A percentile compares a stretch with the other conserved stretches of the same genome.
Conservation (phyloP, 305 asterid species). For the Ruellia speciosa region DNA sequence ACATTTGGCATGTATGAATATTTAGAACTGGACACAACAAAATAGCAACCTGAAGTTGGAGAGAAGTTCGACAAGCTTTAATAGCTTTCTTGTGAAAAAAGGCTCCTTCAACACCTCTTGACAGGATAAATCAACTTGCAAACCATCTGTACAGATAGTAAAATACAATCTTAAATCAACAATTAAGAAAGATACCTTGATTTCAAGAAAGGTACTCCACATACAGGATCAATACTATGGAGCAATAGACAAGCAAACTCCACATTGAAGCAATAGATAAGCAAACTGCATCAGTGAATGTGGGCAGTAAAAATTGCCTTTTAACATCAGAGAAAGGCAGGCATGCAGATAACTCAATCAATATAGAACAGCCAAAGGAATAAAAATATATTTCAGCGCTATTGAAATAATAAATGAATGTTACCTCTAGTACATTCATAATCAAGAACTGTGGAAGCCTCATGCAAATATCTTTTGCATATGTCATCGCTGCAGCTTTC, state of each 20-base stretch:
- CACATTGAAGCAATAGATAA: no score
- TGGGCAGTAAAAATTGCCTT: no score
- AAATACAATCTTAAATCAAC: background rate
- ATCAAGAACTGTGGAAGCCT: slow-evolving; percentile 49
- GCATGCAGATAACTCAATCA: no score
- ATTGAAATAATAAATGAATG: no score
- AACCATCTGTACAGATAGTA: slow-evolving; percentile 41
- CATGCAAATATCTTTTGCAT: slow-evolving; percentile 50
- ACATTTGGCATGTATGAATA: no score
- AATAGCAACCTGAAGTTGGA: slow-evolving; percentile 74
- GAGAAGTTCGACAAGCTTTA: slow-evolving; percentile 61
- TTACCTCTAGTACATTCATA: slow-evolving; percentile 62
- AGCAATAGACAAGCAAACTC: no score
- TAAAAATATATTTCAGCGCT: no score
- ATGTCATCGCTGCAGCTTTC: slow-evolving; percentile 41
- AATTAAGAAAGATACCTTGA: slow-evolving; percentile 8
- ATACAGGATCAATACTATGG: slow-evolving; percentile 18
- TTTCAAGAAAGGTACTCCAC: background rate
- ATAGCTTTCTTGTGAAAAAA: slow-evolving; percentile 71
- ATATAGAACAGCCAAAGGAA: no score
- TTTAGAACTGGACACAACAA: no score
- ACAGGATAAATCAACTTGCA: slow-evolving; percentile 57
- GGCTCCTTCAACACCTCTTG: slow-evolving; percentile 61
- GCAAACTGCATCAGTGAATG: no score
- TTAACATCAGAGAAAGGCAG: no score